Evolutionary conservation across 768 basidiomycete species (phyloP), one percentile per base, ranked within the genome.

Genomic region (Trametes elegans): DNA sequence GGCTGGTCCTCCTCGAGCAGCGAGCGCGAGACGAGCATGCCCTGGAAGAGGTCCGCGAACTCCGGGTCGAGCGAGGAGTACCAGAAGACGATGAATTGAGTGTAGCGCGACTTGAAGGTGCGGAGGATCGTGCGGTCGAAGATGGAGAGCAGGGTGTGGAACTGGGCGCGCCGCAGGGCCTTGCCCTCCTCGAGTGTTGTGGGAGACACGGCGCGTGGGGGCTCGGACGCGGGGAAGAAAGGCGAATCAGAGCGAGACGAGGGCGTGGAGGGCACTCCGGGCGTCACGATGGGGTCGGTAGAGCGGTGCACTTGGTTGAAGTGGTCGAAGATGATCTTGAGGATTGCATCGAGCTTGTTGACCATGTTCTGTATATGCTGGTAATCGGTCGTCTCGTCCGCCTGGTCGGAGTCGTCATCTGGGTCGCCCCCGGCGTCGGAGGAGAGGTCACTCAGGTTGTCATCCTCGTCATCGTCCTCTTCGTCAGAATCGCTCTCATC

Each of bases 81-180:
- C 85, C 93, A 97, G 76, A 99, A 99, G 41, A 98, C 65, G 57
- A 99, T 81, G 73, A 99, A 99, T 64, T 98, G 97, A 13, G 93
- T 94, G 70, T 98, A 97, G 34, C 95, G 90, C 0, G 94, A 97
- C 65, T 95, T 94, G 76, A 97, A 97, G 2, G 97, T 98, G 34
- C 87, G 89, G 44, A 99, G 81, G 67, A 99, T 93, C 32, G 87
- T 87, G 35, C 92, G 84, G 68, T 97, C 93, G 65, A 99, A 99
- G 59, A 98, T 93, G 59, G 88, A 84, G 46, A 99, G 83, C 18
- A 99, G 85, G 26, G 88, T 81, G 62, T 90, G 81, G 69, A 98
- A 98, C 61, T 91, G 90, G 1, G 81, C 68, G 6, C 78, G 78
- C 23, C 76, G 79, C 28, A 74, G 64, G 4, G 70, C 66, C 41